Conservation (phyloP, 2,329 filamentous ascomycete species). For the Botryotinia convoluta region DNA sequence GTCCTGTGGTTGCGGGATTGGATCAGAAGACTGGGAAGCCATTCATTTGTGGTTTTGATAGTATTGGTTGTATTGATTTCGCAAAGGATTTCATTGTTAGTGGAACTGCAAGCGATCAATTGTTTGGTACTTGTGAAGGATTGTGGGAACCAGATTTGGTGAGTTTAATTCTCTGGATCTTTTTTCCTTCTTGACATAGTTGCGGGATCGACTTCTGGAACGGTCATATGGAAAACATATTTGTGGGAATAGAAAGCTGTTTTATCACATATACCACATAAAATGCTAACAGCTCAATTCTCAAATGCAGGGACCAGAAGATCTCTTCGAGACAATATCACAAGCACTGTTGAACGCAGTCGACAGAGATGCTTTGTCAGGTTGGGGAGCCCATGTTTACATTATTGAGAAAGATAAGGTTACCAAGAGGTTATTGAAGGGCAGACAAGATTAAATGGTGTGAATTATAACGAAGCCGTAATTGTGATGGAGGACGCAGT, state of each 20-base stretch:
- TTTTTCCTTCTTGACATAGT: not conserved
- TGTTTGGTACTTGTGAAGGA: conserved; percentile 98
- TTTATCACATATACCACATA: not conserved
- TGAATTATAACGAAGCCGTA: not conserved
- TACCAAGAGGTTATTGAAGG: conserved; percentile 97
- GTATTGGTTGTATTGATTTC: conserved; percentile 98
- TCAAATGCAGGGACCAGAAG: conserved; percentile 69
- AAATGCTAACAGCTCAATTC: conserved; percentile 14
- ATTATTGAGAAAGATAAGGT: conserved; percentile 99
- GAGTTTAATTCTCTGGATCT: conserved; percentile 40
- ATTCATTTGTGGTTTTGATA: conserved; percentile 99
- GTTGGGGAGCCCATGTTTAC: conserved; percentile 98
- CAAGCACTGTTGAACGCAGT: conserved; percentile 94
- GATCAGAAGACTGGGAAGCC: conserved; percentile 92
- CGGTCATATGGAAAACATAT: not conserved
- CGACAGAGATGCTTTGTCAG: conserved; percentile 92
- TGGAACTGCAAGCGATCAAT: conserved; percentile 92
- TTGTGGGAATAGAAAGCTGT: not conserved
- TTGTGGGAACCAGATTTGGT: conserved; percentile 98
- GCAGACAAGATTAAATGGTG: conserved; percentile 76
- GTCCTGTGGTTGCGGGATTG: conserved; percentile 89
- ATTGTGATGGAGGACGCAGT: not conserved
- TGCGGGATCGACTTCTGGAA: not conserved
- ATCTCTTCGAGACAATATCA: conserved; percentile 97
- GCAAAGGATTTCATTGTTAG: conserved; percentile 99